phyloP scores from a whole-genome alignment of 495 filamentous ascomycete species.

The Aspergillus saccharolyticus region DNA sequence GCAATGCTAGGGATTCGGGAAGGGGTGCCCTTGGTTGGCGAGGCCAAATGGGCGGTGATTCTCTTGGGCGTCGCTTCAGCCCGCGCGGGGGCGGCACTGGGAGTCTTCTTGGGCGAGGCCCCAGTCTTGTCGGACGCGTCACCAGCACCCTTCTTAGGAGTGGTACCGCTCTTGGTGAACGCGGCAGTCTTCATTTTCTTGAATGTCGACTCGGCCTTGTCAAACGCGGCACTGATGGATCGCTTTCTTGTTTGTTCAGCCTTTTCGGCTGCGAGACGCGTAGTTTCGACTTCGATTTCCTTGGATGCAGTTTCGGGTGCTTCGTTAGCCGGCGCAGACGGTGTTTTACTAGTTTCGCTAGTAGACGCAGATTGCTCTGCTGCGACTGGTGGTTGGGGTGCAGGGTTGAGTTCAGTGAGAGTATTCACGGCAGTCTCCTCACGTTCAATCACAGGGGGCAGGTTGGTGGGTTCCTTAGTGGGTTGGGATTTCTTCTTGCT shows the following conservation, averaged over 20 bases:
- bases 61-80: constrained; percentile 10
- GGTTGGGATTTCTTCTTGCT: background rate
- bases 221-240: background rate
- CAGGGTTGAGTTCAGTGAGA: background rate
- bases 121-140: constrained; percentile 4
- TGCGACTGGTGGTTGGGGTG: background rate
- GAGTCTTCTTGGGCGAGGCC: constrained; percentile 7
- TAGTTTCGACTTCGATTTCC: background rate
- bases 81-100: background rate
- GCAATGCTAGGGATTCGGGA: background rate
- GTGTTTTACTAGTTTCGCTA: background rate
- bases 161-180: background rate
- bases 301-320: background rate
- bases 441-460: constrained; percentile 36
- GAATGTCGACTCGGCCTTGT: background rate
- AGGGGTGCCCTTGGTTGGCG: constrained; percentile 5
- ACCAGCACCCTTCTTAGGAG: background rate
- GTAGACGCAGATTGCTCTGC: background rate
- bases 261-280: background rate
- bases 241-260: background rate
- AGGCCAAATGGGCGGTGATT: background rate
- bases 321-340: background rate
- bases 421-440: constrained; percentile 25
- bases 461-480: constrained; percentile 11
- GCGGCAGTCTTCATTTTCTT: background rate